Percentiles rank a stretch among this genome's conserved stretches.
phyloP scores from a whole-genome alignment of 441 rosid genomes.

The Sinapis alba region DNA sequence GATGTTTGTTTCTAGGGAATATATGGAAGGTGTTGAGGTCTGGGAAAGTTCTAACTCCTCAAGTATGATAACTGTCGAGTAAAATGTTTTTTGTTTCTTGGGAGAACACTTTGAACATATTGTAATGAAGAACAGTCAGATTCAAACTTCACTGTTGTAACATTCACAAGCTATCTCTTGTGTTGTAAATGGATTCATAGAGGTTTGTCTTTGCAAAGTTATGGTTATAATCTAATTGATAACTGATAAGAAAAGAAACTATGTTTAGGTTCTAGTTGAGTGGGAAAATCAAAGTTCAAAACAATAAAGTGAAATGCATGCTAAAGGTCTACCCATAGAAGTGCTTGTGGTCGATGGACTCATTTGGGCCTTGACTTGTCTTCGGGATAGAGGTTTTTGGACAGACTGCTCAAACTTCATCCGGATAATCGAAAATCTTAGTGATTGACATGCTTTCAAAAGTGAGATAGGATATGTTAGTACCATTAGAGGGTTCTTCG shows the following conservation, averaged over 20 bases:
- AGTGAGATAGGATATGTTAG: too few species aligned
- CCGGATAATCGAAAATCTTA: too few species aligned
- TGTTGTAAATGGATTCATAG: constrained; percentile 11
- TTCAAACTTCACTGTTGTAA: neutral
- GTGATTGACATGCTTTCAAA: too few species aligned
- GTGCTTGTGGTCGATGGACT: too few species aligned
- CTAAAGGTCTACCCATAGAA: neutral
- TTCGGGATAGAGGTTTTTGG: too few species aligned
- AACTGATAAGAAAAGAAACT: constrained; percentile 38
- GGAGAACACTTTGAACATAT: neutral
- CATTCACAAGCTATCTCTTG: neutral
- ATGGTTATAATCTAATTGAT: constrained; percentile 40
- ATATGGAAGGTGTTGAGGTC: constrained; percentile 80
- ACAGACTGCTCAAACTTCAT: too few species aligned
- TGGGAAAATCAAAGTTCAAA: neutral
- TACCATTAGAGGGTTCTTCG: too few species aligned
- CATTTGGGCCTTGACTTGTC: too few species aligned
- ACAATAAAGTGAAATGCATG: neutral
- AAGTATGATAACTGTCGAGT: constrained; percentile 29
- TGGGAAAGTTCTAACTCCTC: constrained; percentile 76
- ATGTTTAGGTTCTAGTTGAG: neutral
- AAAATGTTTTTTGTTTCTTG: neutral
- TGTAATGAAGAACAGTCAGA: neutral
- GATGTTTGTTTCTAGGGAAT: constrained; percentile 73
- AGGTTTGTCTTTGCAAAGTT: constrained; percentile 13